Evolutionary conservation across 192 early-diverging fungal species (phyloP), one percentile per base, ranked within the genome.

Genomic region (Coemansia sp.): DNA sequence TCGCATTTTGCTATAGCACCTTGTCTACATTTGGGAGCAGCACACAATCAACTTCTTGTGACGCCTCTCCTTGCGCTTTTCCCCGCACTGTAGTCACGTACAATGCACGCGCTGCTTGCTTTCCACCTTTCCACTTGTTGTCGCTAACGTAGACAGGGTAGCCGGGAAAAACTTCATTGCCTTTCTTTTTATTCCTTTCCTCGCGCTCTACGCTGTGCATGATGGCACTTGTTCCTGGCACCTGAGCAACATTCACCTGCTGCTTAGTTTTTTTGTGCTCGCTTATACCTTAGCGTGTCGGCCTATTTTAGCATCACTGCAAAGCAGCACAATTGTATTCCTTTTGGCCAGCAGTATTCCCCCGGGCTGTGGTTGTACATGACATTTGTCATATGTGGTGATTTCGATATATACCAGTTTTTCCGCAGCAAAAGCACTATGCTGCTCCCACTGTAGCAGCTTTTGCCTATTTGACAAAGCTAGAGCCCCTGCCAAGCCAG

Each of bases 21-120:
- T 61, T 62, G 34, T 41, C 16, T 38, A 20, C 18, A 22, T 36
- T 34, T 38, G 31, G 36, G 20, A 41, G 5, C 36, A 38, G 11
- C 61, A 41, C 61, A 62, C 61, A 62, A 62, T 62, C 61, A 6
- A 40, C 61, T 41, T 62, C 38, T 10, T 41, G 61, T 40, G 36
- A 36, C 61, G 61, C 61, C 61, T 62, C 61, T n/a, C 15, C n/a
- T n/a, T 62, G 61, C 13, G 38, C 61, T 62, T 16, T 62, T 38
- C 61, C 61, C 38, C 61, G 61, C 61, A 62, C 61, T 41, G 16
- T 62, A 62, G 34, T 62, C 38, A 62, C 11, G 61, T 41, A 62
- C 61, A 62, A 62, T 62, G 61, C 61, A 60, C 57, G 61, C 38
- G 61, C 38, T 24, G 36, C 61, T 36, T 62, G 36, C 60, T 6